Evolutionary conservation across 2,329 filamentous ascomycete genomes (phyloP).

Genomic region (Boeremia exigua): DNA sequence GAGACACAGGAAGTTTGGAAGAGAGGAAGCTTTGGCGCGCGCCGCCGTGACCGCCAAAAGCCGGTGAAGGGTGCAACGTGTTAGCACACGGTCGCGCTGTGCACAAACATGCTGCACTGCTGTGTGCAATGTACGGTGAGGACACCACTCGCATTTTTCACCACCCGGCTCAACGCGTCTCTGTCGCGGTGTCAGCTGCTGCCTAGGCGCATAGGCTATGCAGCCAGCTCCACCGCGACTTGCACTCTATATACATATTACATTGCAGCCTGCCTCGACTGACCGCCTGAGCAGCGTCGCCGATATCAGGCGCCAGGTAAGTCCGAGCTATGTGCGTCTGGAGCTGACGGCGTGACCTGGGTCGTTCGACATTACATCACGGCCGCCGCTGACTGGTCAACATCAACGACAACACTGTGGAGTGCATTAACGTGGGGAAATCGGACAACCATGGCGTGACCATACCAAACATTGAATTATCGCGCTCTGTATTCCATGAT

Average conservation of each 20-base stretch:
- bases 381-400: not conserved
- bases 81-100: slow-evolving; percentile 14
- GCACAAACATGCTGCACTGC: slow-evolving; percentile 15
- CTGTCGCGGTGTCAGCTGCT: slow-evolving; percentile 24
- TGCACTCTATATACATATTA: slow-evolving; percentile 1
- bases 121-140: slow-evolving; percentile 13
- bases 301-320: slow-evolving; percentile 2
- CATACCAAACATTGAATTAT: too few species aligned
- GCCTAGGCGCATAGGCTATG: not conserved
- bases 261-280: not conserved
- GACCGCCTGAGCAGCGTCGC: slow-evolving; percentile 2
- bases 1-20: slow-evolving; percentile 4
- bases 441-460: slow-evolving; percentile 7
- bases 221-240: not conserved
- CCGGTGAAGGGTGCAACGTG: slow-evolving; percentile 15
- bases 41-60: slow-evolving; percentile 12
- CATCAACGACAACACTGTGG: slow-evolving; percentile 1
- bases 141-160: slow-evolving; percentile 9
- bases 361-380: slow-evolving; percentile 38
- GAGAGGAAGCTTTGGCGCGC: slow-evolving; percentile 17
- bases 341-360: slow-evolving; percentile 41
- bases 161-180: slow-evolving; percentile 17
- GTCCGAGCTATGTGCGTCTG: slow-evolving; percentile 12
- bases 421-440: slow-evolving; percentile 1
- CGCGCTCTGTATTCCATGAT: too few species aligned